Evolutionary conservation across 2,329 filamentous ascomycete genomes (phyloP), one percentile per base, ranked within the genome.

Genomic region (Apiospora malaysiana): DNA sequence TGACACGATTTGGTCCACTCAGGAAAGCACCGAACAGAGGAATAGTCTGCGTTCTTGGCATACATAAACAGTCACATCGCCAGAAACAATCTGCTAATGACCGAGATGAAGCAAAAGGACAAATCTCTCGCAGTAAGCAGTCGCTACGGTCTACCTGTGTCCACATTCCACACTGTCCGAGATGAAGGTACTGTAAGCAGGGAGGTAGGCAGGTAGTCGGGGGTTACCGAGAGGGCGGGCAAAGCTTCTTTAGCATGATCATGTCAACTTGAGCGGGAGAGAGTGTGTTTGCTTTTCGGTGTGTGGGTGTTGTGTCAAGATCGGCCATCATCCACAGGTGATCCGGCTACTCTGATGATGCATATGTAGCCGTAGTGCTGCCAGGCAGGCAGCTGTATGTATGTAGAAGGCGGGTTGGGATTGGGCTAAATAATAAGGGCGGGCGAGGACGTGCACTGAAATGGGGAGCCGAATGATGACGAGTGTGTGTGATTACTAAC

Each of bases 1-100:
- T 78, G 74, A 79, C 75, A 75, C 74, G 73, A 75, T 63, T 56
- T 16, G 72, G 74, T 71, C 76, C 75, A 75, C 75, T 63, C 43
- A 68, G 8, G 66, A 68, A 45, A 68, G 43, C 66, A 68, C 66
- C 56, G 56, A 63, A 63, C 56, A 63, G 32, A 63, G 56, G 56
- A 63, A 63, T 63, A 63, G 56, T 63, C 56, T 40, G 56, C 56
- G 27, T 32, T 63, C 56, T 63, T 63, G 56, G 56, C 56, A 63
- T 12, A 23, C 27, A 63, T 40, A 63, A 23, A 63, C 27, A 40
- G 56, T 63, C 56, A 40, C 56, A 63, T 63, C 56, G 56, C 51
- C 27, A 59, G 51, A 37, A 59, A 59, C 51, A 59, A 37, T 59
- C 32, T 32, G 51, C 56, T 63, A 63, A 40, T 32, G 18, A 37